Base-by-base conservation (phyloP, 257 asterid species). In the Petunia secreta region DNA sequence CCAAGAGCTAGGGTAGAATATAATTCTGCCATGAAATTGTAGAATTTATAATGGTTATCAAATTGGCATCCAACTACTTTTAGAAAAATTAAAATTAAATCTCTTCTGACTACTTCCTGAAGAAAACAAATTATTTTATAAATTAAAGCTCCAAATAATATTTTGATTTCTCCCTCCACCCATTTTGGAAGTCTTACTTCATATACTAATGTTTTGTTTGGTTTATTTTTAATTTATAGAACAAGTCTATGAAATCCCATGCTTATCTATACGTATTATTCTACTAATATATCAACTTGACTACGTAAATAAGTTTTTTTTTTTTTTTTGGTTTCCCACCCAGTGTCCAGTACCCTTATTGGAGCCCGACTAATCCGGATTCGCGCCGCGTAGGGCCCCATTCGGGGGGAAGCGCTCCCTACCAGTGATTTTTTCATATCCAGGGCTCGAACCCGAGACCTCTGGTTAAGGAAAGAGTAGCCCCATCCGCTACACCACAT, bases 41-140 rank as follows among this genome's bases (percentile, higher is more conserved):
- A 41, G 34, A 43, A 59, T 59, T 7, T n/a, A 57, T 59, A 50
- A 48, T 57, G 80, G 10, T 62, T 57, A 63, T 40, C 65, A 57
- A 58, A 58, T 55, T 40, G 55, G 71, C 57, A 76, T 76, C 71
- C 71, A n/a, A 76, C 69, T 39, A 77, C 68, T 43, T 77, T 55
- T 40, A 59, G 34, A 60, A 41, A 59, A 59, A 74, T 15, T 4
- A 74, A 53, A 74, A 71, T 34, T 62, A 34, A 62, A 34, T 34
- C 4, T 77, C 41, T 59, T 77, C 15, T 77, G 71, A 59, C 73
- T 77, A 58, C 41, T 77, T 48, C 68, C 58, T 59, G 71, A 77
- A 77, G 80, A 59, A 77, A 77, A 36, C 59, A 40, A 6, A 43
- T 11, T 40, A 6, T 43, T 41, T n/a, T 6, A 10, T 2, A 39